These are phyloP conservation scores for Quercus berberidifolia DNA, from an alignment of 306 rosid genomes.

Conservation along the genomic window DNA sequence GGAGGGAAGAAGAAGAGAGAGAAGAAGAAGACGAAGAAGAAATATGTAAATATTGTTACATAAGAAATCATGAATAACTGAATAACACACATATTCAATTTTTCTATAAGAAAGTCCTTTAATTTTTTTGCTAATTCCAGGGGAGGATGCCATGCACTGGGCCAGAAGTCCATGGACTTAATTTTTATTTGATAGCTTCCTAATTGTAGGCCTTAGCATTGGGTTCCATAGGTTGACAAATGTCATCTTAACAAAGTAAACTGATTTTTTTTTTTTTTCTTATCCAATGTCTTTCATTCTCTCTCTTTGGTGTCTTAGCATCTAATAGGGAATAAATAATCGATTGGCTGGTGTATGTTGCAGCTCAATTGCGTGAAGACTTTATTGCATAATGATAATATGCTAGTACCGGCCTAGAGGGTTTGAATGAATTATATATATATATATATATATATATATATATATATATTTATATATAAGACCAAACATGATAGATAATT, in stretches of 20 bases:
- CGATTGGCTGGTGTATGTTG: background rate
- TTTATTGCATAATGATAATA: background rate
- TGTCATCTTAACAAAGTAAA: background rate
- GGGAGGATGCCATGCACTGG: too few relatives aligned
- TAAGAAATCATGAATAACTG: too few relatives aligned
- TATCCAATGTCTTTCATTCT: background rate
- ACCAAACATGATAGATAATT: background rate
- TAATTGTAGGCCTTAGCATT: background rate
- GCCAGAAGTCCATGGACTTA: too few relatives aligned
- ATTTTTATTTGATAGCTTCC: background rate
- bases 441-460: background rate
- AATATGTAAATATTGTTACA: too few relatives aligned
- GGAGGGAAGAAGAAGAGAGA: too few relatives aligned
- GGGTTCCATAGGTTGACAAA: background rate
- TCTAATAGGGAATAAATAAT: background rate
- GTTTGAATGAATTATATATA: background rate
- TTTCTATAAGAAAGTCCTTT: too few relatives aligned
- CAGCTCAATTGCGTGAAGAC: background rate
- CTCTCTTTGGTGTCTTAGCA: background rate
- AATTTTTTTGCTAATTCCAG: too few relatives aligned
- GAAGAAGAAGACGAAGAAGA: too few relatives aligned
- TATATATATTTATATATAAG: too few relatives aligned
- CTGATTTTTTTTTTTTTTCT: background rate
- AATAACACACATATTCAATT: too few relatives aligned
- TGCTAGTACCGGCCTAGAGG: background rate